These are phyloP conservation scores for Teratosphaeria nubilosa DNA, from an alignment of 2,329 filamentous ascomycete species.

Conservation along the genomic window DNA sequence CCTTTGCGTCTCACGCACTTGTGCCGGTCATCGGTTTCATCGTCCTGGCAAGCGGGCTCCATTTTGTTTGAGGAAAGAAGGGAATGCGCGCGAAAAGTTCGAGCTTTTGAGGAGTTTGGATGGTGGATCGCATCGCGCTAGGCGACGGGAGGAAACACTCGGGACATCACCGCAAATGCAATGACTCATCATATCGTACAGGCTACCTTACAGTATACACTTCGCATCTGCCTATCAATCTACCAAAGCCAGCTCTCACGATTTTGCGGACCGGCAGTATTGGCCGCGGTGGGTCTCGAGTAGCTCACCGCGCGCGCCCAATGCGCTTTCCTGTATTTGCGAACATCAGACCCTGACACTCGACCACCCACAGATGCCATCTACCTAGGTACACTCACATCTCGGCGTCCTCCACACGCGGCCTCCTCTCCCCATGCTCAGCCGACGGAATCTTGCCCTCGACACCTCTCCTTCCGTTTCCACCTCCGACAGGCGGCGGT, in stretches of 20 bases:
- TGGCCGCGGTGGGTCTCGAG: neutral
- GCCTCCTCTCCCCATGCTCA: neutral
- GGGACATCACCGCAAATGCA: neutral
- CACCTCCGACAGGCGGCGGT: neutral
- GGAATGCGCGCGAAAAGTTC: neutral
- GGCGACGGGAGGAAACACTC: neutral
- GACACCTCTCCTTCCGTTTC: neutral
- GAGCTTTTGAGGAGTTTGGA: neutral
- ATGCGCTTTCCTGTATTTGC: neutral
- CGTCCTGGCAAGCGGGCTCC: neutral
- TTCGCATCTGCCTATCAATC: neutral
- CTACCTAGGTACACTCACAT: neutral
- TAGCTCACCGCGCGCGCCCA: neutral
- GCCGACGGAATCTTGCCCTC: neutral
- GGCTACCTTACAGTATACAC: neutral
- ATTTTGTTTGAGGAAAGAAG: neutral
- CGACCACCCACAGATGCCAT: neutral
- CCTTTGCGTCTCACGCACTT: neutral
- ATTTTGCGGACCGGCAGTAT: neutral
- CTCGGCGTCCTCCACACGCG: neutral
- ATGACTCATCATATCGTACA: neutral
- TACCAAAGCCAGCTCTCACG: neutral
- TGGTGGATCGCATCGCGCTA: neutral
- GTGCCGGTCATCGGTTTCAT: neutral
- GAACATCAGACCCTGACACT: neutral